phyloP scores from a whole-genome alignment of 2,329 filamentous ascomycete species.

The Cephalotrichum gorgonifer region DNA sequence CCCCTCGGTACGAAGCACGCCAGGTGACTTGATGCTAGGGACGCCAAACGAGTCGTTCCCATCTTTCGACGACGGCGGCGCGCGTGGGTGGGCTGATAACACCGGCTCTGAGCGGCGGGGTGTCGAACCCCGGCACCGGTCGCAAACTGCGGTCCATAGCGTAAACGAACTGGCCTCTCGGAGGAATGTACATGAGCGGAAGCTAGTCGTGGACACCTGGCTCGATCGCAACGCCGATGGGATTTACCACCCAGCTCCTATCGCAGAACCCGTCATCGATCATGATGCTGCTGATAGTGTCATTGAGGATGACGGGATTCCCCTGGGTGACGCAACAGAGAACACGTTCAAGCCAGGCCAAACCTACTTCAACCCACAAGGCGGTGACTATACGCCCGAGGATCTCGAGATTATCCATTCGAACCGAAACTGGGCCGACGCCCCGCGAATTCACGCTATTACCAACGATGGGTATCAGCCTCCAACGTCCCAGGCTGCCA shows the following conservation, averaged over 20 bases:
- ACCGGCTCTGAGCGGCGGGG: slow-evolving; percentile 17
- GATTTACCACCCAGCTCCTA: slow-evolving; percentile 4
- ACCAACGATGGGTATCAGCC: slow-evolving; percentile 29
- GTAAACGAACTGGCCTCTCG: slow-evolving; percentile 35
- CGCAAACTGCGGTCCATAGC: slow-evolving; percentile 30
- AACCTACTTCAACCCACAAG: slow-evolving; percentile 34
- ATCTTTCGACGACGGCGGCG: background rate
- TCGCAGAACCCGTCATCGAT: slow-evolving; percentile 14
- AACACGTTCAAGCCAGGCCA: slow-evolving; percentile 39
- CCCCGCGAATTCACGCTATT: slow-evolving; percentile 36
- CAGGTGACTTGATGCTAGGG: slow-evolving; percentile 26
- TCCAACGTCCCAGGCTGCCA: slow-evolving; percentile 40
- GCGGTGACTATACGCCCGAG: slow-evolving; percentile 29
- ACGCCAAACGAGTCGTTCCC: slow-evolving; percentile 11
- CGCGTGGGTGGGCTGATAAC: background rate
- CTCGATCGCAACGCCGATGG: slow-evolving; percentile 23
- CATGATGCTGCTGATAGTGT: slow-evolving; percentile 19
- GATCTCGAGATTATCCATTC: slow-evolving; percentile 41
- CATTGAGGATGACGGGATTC: slow-evolving; percentile 28
- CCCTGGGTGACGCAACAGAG: slow-evolving; percentile 34
- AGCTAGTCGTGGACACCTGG: slow-evolving; percentile 41
- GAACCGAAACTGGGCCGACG: slow-evolving; percentile 37
- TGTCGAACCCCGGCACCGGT: slow-evolving; percentile 34
- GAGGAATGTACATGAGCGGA: slow-evolving; percentile 33
- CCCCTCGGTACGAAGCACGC: slow-evolving; percentile 23